Percentiles rank a stretch among this genome's conserved stretches.
phyloP scores from a whole-genome alignment of 768 basidiomycete genomes.

The Termitomyces sp. region DNA sequence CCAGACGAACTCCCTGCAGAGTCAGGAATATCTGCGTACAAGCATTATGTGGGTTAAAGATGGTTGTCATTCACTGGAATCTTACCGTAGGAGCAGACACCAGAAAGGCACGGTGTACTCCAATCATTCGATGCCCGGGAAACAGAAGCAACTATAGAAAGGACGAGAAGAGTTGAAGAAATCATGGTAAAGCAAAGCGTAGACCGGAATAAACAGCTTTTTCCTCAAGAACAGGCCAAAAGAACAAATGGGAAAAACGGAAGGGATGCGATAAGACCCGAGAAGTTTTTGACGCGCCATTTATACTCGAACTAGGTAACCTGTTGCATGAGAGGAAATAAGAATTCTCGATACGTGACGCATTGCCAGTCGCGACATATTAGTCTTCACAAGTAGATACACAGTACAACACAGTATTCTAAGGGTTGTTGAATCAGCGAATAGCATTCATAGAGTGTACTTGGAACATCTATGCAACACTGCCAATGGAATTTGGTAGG shows the following conservation, averaged over 20 bases:
- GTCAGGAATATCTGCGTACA: slow-evolving; percentile 23
- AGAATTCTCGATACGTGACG: neutral
- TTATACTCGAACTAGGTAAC: neutral
- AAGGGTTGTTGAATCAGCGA: neutral
- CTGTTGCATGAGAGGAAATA: neutral
- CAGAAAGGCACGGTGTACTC: slow-evolving; percentile 32
- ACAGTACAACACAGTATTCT: neutral
- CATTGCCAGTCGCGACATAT: no score
- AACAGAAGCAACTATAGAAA: slow-evolving; percentile 10
- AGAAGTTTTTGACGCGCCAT: neutral
- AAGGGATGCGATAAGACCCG: neutral
- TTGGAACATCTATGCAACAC: no score
- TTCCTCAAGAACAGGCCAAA: slow-evolving; percentile 4
- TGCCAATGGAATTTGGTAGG: neutral
- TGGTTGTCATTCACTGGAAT: neutral
- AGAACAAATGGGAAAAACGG: slow-evolving; percentile 5
- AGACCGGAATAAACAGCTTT: neutral
- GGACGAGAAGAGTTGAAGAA: slow-evolving; percentile 5
- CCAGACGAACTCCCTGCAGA: slow-evolving; percentile 28
- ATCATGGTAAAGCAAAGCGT: slow-evolving; percentile 3
- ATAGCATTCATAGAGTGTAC: neutral
- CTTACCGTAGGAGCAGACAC: slow-evolving; percentile 35
- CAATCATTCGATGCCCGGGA: slow-evolving; percentile 36
- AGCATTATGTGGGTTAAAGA: neutral
- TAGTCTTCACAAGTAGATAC: neutral